Conservation (phyloP, 768 basidiomycete genomes). For the Boletus rubroflammeus region DNA sequence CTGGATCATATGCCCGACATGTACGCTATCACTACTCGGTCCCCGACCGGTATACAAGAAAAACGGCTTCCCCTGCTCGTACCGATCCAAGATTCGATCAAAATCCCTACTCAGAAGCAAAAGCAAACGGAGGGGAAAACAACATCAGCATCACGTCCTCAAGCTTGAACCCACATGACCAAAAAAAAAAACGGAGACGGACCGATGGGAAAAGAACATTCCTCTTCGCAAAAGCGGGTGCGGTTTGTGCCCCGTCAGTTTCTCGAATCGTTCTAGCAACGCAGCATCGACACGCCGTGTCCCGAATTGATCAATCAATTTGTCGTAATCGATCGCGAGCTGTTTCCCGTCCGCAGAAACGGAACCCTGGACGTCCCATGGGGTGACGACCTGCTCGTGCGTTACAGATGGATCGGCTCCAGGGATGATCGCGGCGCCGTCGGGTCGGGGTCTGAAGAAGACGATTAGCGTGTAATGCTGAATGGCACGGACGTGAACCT, state of each 20-base stretch:
- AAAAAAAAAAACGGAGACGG: conserved; percentile 21
- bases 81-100: conserved; percentile 89
- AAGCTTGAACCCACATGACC: background rate
- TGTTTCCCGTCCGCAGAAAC: conserved; percentile 86
- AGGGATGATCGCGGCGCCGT: conserved; percentile 1
- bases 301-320: conserved; percentile 91
- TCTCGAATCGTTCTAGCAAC: conserved; percentile 85
- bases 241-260: conserved; percentile 81
- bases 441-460: conserved; percentile 13
- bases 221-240: conserved; percentile 87
- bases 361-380: conserved; percentile 96
- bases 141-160: background rate
- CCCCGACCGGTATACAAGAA: conserved; percentile 98
- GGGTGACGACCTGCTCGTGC: conserved; percentile 83
- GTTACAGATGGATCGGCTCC: conserved; percentile 22
- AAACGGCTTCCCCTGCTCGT: conserved; percentile 95
- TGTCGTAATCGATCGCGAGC: conserved; percentile 94
- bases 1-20: conserved; percentile 96
- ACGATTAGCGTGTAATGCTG: background rate
- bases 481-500: conserved; percentile 9
- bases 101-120: conserved; percentile 61
- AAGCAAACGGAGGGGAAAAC: background rate
- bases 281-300: conserved; percentile 75
- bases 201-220: conserved; percentile 99
- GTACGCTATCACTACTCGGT: conserved; percentile 95